Percentiles rank a stretch among this genome's conserved stretches.
Conservation (phyloP, 768 basidiomycete species). For the Phylloporus sp. region DNA sequence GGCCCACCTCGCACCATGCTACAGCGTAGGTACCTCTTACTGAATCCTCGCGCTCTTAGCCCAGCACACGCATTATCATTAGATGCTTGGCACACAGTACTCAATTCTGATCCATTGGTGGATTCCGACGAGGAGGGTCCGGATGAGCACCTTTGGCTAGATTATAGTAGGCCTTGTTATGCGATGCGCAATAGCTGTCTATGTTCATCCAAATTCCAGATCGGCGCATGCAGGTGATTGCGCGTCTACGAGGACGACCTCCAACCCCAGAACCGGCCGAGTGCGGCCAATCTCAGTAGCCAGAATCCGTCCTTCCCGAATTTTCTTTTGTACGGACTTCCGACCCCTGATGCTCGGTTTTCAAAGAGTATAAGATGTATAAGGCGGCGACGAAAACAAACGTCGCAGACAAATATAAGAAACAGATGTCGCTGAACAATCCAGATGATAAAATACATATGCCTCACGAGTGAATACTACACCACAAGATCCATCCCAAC, state of each 20-base stretch:
- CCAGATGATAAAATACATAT: slow-evolving; percentile 35
- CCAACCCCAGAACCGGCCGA: slow-evolving; percentile 50
- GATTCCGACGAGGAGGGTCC: slow-evolving; percentile 71
- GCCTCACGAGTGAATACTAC: slow-evolving; percentile 25
- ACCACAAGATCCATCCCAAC: slow-evolving; percentile 19
- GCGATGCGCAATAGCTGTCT: neutral
- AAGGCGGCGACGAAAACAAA: slow-evolving; percentile 9
- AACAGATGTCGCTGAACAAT: slow-evolving; percentile 29
- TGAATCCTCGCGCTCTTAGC: neutral
- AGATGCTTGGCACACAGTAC: slow-evolving; percentile 74
- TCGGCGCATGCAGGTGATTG: slow-evolving; percentile 57
- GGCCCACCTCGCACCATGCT: slow-evolving; percentile 50
- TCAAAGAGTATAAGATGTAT: slow-evolving; percentile 22
- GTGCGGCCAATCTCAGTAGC: slow-evolving; percentile 11
- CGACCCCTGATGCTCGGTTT: slow-evolving; percentile 13
- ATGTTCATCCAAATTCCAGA: slow-evolving; percentile 34
- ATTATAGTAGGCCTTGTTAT: slow-evolving; percentile 49
- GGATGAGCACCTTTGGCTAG: slow-evolving; percentile 60
- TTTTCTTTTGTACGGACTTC: neutral
- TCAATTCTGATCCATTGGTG: slow-evolving; percentile 61
- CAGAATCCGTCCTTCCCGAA: neutral
- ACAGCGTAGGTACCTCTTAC: slow-evolving; percentile 48
- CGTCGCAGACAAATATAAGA: slow-evolving; percentile 13
- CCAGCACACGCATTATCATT: slow-evolving; percentile 3
- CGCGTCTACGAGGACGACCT: slow-evolving; percentile 48